Percentiles rank a stretch among this genome's conserved stretches.
phyloP scores from a whole-genome alignment of 2,329 filamentous ascomycete species.

The Aspergillus neoniger region DNA sequence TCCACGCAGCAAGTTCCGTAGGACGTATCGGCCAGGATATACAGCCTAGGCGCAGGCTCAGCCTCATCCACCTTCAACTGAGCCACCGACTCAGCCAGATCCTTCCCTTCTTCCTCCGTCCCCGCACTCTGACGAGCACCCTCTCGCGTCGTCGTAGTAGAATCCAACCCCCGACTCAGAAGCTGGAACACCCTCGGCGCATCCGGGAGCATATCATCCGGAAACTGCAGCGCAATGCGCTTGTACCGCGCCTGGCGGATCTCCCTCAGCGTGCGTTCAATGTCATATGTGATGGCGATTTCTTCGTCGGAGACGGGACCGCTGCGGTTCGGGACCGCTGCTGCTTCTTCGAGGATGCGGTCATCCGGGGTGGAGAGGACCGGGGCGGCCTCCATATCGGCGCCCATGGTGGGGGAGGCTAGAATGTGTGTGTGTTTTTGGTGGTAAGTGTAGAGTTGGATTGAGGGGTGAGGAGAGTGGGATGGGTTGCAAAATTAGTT shows the following conservation, averaged over 20 bases:
- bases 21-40: conserved; percentile 90
- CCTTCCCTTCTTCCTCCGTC: conserved; percentile 13
- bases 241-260: conserved; percentile 71
- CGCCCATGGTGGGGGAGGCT: conserved; percentile 26
- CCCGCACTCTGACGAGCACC: conserved; percentile 12
- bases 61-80: conserved; percentile 29
- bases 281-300: conserved; percentile 77
- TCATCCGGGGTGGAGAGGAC: conserved; percentile 65
- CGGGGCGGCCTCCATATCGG: conserved; percentile 50
- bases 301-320: conserved; percentile 63
- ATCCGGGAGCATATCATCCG: conserved; percentile 87
- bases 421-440: not conserved
- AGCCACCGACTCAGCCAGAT: conserved; percentile 29
- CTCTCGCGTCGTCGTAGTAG: conserved; percentile 17
- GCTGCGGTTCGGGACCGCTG: conserved; percentile 30
- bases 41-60: conserved; percentile 55
- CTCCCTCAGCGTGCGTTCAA: conserved; percentile 74
- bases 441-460: not conserved
- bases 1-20: conserved; percentile 98
- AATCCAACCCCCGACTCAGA: conserved; percentile 56
- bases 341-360: conserved; percentile 54
- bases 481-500: conserved; percentile 20
- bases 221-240: conserved; percentile 89
- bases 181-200: conserved; percentile 75
- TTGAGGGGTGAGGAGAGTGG: conserved; percentile 13